phyloP scores from a whole-genome alignment of 768 basidiomycete species.

The Lactarius sp. region DNA sequence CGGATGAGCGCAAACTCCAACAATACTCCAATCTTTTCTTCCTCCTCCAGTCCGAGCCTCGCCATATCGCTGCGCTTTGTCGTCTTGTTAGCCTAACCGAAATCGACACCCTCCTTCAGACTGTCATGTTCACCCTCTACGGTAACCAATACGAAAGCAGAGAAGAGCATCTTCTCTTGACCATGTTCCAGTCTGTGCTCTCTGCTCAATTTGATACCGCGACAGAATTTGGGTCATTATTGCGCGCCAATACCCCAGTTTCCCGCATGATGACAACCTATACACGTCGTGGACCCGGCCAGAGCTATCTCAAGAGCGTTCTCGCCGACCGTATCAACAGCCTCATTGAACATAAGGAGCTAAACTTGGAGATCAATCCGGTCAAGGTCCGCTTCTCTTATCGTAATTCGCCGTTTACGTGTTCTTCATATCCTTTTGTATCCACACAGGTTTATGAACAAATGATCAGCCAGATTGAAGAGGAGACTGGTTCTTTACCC shows the following conservation, averaged over 20 bases:
- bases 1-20: constrained; percentile 90
- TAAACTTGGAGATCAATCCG: constrained; percentile 98
- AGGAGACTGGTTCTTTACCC: constrained; percentile 90
- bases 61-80: constrained; percentile 94
- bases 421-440: constrained; percentile 2
- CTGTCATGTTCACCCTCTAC: constrained; percentile 99
- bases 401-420: neutral
- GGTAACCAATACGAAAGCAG: constrained; percentile 98
- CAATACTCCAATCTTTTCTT: constrained; percentile 99
- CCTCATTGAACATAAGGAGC: constrained; percentile 97
- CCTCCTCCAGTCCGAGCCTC: constrained; percentile 94
- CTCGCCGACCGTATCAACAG: constrained; percentile 98
- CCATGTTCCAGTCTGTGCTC: constrained; percentile 99
- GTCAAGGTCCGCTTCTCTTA: constrained; percentile 64
- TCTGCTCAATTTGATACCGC: constrained; percentile 99
- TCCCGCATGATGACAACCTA: constrained; percentile 99
- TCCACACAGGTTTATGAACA: constrained; percentile 89
- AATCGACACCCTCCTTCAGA: constrained; percentile 98
- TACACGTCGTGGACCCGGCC: constrained; percentile 96
- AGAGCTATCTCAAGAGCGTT: constrained; percentile 96
- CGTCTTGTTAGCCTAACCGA: constrained; percentile 93
- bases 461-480: constrained; percentile 98
- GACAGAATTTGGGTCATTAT: constrained; percentile 96
- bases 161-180: constrained; percentile 95
- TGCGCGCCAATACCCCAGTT: constrained; percentile 98